phyloP scores from a whole-genome alignment of 2,329 filamentous ascomycete genomes.

The Meredithiella fracta region DNA sequence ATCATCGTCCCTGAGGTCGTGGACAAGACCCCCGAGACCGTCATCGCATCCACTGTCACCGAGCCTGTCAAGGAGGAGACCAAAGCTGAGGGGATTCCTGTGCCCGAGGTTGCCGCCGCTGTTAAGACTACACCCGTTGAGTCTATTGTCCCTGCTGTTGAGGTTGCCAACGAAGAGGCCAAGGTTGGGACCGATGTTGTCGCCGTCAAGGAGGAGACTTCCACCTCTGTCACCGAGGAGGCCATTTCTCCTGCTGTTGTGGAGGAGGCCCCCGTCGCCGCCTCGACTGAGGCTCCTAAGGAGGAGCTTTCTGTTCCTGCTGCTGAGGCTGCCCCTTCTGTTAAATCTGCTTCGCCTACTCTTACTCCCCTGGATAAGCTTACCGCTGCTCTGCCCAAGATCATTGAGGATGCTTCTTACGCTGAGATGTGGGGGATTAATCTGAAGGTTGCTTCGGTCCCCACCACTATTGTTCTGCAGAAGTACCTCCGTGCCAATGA shows the following conservation, averaged over 20 bases:
- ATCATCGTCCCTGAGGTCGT: background rate
- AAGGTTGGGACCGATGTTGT: background rate
- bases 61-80: background rate
- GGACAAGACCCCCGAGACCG: background rate
- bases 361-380: constrained; percentile 34
- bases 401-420: constrained; percentile 42
- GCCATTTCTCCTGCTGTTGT: background rate
- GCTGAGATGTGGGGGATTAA: constrained; percentile 76
- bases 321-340: background rate
- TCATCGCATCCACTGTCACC: background rate
- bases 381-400: constrained; percentile 38
- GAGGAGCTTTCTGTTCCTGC: background rate
- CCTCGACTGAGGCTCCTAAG: background rate
- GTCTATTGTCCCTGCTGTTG: background rate
- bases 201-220: background rate
- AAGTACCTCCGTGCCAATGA: constrained; percentile 90
- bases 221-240: background rate
- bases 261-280: background rate
- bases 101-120: background rate
- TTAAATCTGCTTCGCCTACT: background rate
- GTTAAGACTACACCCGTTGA: no score
- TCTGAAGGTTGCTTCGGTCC: constrained; percentile 46
- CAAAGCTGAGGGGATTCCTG: background rate
- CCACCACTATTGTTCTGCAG: constrained; percentile 70
- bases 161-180: background rate